Base-by-base conservation (phyloP, 768 basidiomycete species). In the Leccinum truebloodii region DNA sequence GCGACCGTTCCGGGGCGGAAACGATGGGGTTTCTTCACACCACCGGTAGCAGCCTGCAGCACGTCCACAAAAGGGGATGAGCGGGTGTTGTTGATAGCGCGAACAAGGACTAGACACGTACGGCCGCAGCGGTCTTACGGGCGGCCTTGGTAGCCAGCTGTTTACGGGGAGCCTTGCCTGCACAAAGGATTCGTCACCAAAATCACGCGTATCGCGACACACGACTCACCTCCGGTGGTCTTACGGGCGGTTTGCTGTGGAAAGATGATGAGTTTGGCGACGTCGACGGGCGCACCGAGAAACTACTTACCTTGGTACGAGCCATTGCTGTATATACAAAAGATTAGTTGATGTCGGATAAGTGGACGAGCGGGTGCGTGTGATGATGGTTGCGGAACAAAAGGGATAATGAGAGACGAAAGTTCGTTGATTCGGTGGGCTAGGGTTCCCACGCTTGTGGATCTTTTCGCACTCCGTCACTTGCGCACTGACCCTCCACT, bases 21-120 rank as follows among this genome's bases (percentile, higher is more conserved):
- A 75, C 95, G 84, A 78, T 98, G 95, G 62, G 95, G 96, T 84
- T 98, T 99, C 95, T 98, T 98, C 71, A 97, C 95, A 87, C 95
- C 95, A 79, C 95, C 95, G 64, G 95, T 90, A 59, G 90, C 85
- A 59, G 90, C 83, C 85, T 87, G 57, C 44, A 2, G 16, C 3
- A 63, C 1, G n/a, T 62, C 16, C 37, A 65, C 54, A 59, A 41
- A 55, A 24, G 51, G 48, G 50, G 58, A 57, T 68, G 34, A 65
- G 63, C 61, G 39, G 32, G 24, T 1, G 6, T 12, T 7, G 53
- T n/a, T 26, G 52, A 41, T 26, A 32, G 30, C 18, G 51, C 46
- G 57, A 59, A 35, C 3, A n/a, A 44, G 46, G 54, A 50, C 37
- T 61, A 22, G 65, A 62, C 48, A 79, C 85, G 58, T 73, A 89